Evolutionary conservation across 148 eudicot genomes (phyloP), one percentile per base, ranked within the genome.

Genomic region (Chenopodium suecicum): DNA sequence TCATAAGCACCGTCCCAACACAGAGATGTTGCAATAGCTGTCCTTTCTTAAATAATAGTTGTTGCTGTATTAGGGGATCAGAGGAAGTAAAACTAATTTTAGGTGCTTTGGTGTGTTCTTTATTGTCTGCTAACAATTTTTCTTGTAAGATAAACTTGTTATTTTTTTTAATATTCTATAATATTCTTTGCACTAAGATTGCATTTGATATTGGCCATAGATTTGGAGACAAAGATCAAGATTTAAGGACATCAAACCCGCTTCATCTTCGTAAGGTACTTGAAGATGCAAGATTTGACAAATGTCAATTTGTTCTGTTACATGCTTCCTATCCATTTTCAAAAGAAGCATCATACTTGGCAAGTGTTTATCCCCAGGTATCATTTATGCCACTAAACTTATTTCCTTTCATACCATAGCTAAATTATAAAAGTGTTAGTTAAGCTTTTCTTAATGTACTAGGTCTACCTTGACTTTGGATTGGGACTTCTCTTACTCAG

Each of bases 321-420:
- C 99, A 96, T 87, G 91, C 99, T 62, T 94, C 99, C 20, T 94
- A 96, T 88, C 99, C 99, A 31, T 96, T 91, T 71, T 92, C 95
- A n/a, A 96, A 87, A 80, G 99, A 96, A 84, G 99, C 99, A 54
- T 96, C 99, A 54, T 92, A 96, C 78, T 76, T 96, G 83, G 98
- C 99, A 66, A 89, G 97, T 23, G 92, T 94, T 64, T 96, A 96
- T 78, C 83, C 92, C 74, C 98, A 96, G 91, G 99, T 94, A 85
- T 62, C 48, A 23, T 63, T 67, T 46, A 46, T 27, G 16, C 14
- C 76, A 80, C 16, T 66, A 27, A 80, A 48, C 13, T 25, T 20
- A 2, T 81, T 47, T 67, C 44, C 0, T 9, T 34, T 22, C 64
- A 52, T 79, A 32, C 71, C 69, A 34, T 80, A 34, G 47, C 75